Conservation (phyloP, 768 basidiomycete species). For the Suillus decipiens region DNA sequence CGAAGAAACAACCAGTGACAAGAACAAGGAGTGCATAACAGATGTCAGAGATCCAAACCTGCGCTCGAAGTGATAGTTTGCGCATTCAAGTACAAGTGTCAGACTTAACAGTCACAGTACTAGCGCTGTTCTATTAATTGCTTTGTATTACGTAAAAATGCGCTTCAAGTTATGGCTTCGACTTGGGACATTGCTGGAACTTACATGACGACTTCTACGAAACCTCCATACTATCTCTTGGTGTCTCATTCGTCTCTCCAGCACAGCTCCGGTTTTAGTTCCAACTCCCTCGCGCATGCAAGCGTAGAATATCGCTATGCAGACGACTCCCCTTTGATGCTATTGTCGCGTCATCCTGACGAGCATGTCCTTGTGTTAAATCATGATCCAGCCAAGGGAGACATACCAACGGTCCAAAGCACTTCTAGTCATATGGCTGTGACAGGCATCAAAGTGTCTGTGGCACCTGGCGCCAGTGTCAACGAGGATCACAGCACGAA, state of each 20-base stretch:
- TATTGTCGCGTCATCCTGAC: conserved; percentile 58
- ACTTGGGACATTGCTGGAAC: not conserved
- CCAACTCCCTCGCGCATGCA: conserved; percentile 53
- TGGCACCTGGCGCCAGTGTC: conserved; percentile 72
- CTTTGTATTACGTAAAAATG: conserved; percentile 8
- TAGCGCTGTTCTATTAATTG: not conserved
- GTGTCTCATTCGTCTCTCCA: conserved; percentile 56
- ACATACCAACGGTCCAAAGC: conserved; percentile 51
- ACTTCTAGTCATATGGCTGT: conserved; percentile 49
- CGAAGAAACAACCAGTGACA: conserved; percentile 51
- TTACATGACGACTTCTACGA: conserved; percentile 21
- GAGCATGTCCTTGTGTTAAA: conserved; percentile 79
- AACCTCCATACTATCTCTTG: conserved; percentile 68
- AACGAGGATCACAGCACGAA: conserved; percentile 51
- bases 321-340: conserved; percentile 70
- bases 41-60: conserved; percentile 53
- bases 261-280: conserved; percentile 39
- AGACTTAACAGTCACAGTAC: too few species aligned
- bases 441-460: conserved; percentile 63
- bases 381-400: conserved; percentile 49
- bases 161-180: not conserved
- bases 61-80: conserved; percentile 38
- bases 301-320: conserved; percentile 80
- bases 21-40: conserved; percentile 56
- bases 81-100: conserved; percentile 18